A percentile compares a stretch with the other conserved stretches of the same genome.
phyloP scores from a whole-genome alignment of 2,329 filamentous ascomycete genomes.

The Talaromyces amestolkiae region DNA sequence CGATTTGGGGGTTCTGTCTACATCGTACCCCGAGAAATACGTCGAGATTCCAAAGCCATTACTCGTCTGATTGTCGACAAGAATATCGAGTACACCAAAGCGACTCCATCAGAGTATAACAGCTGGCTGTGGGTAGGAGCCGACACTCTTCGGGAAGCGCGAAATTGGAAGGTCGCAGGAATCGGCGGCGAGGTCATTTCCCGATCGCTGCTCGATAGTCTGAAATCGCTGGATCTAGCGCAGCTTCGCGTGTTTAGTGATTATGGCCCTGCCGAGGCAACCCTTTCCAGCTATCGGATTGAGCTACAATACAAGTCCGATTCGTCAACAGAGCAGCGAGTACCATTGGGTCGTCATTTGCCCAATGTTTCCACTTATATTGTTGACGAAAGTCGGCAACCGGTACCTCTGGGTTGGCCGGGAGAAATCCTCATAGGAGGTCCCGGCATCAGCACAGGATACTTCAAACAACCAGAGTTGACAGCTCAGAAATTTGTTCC shows the following conservation, averaged over 20 bases:
- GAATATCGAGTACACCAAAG: slow-evolving; percentile 23
- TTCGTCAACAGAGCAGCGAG: not conserved
- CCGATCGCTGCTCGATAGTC: not conserved
- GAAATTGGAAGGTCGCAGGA: slow-evolving; percentile 7
- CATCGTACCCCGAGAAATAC: slow-evolving; percentile 17
- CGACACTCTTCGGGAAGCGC: slow-evolving; percentile 9
- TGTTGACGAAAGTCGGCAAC: slow-evolving; percentile 38
- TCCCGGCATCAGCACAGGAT: slow-evolving; percentile 23
- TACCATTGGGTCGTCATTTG: slow-evolving; percentile 26
- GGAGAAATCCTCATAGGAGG: slow-evolving; percentile 43
- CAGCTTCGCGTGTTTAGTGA: slow-evolving; percentile 19
- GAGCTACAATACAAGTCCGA: not conserved
- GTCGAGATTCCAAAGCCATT: slow-evolving; percentile 16
- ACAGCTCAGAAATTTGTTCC: slow-evolving; percentile 22
- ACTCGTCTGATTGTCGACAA: slow-evolving; percentile 21
- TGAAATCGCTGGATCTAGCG: slow-evolving; percentile 15
- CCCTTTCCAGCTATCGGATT: slow-evolving; percentile 8
- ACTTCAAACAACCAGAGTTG: slow-evolving; percentile 21
- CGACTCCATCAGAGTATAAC: slow-evolving; percentile 25
- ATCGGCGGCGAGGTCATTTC: slow-evolving; percentile 3
- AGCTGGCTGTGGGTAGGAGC: slow-evolving; percentile 21
- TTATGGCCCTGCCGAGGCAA: slow-evolving; percentile 22
- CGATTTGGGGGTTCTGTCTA: slow-evolving; percentile 21
- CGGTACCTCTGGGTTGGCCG: slow-evolving; percentile 36
- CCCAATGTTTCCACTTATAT: slow-evolving; percentile 41